Evolutionary conservation across 1,284 basidiomycete species (phyloP), one percentile per base, ranked within the genome.

Genomic region (Mycena citricolor): DNA sequence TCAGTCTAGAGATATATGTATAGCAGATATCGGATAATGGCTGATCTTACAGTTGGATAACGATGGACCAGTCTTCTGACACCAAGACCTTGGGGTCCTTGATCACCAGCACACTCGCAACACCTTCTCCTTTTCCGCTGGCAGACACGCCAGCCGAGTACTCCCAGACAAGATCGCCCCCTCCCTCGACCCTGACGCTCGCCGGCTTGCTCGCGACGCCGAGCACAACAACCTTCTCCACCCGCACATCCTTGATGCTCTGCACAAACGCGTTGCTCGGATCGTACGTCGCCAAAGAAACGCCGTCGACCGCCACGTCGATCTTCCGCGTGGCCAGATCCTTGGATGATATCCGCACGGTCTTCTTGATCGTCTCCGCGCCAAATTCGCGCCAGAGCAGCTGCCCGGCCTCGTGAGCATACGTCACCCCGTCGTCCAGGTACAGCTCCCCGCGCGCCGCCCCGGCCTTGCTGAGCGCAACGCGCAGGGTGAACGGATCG

Each of bases 351-450:
- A 90, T 65, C 16, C 67, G 68, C 34, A 79, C 55, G 29, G 65
- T 68, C 61, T 71, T 72, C 58, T 61, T 67, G 40, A 64, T 61
- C 20, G 61, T 54, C 60, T 70, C 70, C 14, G 87, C 84, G n/a
- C 62, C 60, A 61, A 94, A 87, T 49, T 73, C 70, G 46, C 89
- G 79, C 87, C 89, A 94, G 39, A 97, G 73, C 60, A 90, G 83
- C 38, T 93, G 74, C 24, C 95, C 94, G 5, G 77, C 59, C 54
- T 83, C 71, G 66, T 94, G 85, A 1, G 76, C 73, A 65, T 85
- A 98, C 0, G 87, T 83, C 52, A 89, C 88, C 6, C 97, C 95
- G 58, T 99, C 97, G 63, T 99, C 97, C 42, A 97, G 77, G 67
- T 99, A 99, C 28, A 99, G 73, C 61, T 94, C 87, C 25, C 95